phyloP scores from a whole-genome alignment of 345 rosid species.

The Populus tremula region DNA sequence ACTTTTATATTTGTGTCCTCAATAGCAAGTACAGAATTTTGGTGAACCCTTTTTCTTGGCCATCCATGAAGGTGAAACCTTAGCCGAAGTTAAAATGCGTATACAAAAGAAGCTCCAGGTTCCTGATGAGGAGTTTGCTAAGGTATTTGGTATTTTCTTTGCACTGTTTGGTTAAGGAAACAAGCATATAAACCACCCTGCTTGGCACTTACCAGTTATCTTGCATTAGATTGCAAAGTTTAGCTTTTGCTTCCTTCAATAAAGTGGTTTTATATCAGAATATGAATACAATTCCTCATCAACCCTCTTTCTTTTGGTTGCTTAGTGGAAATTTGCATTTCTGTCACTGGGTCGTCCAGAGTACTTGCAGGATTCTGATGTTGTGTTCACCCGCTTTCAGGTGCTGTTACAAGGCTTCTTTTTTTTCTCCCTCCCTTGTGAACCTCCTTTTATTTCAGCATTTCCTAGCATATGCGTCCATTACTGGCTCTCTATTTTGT shows the following conservation, averaged over 20 bases:
- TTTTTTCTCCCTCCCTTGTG: not conserved
- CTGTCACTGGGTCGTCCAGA: constrained; percentile 87
- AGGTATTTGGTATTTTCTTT: constrained; percentile 66
- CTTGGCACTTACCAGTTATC: not conserved
- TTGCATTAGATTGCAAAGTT: not conserved
- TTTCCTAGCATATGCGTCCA: not conserved
- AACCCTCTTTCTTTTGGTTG: not conserved
- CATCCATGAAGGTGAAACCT: constrained; percentile 82
- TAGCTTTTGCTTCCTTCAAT: not conserved
- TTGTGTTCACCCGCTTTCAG: constrained; percentile 82
- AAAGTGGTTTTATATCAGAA: not conserved
- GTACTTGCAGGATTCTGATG: constrained; percentile 79
- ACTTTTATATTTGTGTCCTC: not conserved
- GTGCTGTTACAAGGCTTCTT: constrained; percentile 28
- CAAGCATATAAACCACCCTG: not conserved
- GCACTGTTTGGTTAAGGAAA: not conserved
- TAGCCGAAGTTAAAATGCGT: constrained; percentile 77
- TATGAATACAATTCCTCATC: not conserved
- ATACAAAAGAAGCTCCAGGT: constrained; percentile 89
- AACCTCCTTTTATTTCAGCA: not conserved
- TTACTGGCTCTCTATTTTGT: not conserved
- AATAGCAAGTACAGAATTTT: constrained; percentile 85
- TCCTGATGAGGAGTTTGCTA: constrained; percentile 89
- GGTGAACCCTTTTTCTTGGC: constrained; percentile 98
- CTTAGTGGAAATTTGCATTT: constrained; percentile 93